These are phyloP conservation scores for Triticum dicoccoides DNA, from an alignment of 176 grass and related monocot species.

Conservation along the genomic window DNA sequence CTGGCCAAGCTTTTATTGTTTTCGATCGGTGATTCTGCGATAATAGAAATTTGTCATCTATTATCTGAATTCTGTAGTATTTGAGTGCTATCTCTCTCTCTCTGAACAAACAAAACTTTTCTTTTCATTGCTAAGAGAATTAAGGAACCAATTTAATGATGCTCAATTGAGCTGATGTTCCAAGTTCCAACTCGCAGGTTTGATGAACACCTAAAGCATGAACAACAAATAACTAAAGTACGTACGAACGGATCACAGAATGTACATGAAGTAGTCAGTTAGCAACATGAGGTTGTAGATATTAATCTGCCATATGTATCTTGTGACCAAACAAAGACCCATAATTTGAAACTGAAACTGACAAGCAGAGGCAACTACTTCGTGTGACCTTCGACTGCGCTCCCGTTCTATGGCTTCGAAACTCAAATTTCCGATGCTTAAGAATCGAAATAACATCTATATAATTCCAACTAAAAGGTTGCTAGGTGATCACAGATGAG, in stretches of 20 bases:
- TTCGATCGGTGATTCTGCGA: background rate
- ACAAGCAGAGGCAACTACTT: constrained; percentile 21
- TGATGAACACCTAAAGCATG: background rate
- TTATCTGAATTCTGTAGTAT: background rate
- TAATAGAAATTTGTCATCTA: background rate
- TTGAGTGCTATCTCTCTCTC: background rate
- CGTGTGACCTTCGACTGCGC: background rate
- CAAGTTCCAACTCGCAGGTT: background rate
- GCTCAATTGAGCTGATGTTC: background rate
- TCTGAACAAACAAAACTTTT: background rate
- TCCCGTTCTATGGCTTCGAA: background rate
- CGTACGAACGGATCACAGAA: background rate
- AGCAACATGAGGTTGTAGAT: background rate
- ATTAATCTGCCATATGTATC: constrained; percentile 16
- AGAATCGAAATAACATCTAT: too few relatives aligned
- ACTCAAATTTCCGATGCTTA: background rate
- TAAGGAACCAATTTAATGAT: background rate
- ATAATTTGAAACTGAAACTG: background rate
- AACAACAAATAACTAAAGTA: background rate
- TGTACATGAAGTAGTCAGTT: background rate
- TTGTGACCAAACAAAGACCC: constrained; percentile 10
- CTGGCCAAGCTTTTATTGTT: background rate
- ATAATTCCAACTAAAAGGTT: background rate
- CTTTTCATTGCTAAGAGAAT: too few relatives aligned
- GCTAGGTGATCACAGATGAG: background rate